Evolutionary conservation across 306 rosid species (phyloP), one percentile per base, ranked within the genome.

Genomic region (Cicer chorassanicum): DNA sequence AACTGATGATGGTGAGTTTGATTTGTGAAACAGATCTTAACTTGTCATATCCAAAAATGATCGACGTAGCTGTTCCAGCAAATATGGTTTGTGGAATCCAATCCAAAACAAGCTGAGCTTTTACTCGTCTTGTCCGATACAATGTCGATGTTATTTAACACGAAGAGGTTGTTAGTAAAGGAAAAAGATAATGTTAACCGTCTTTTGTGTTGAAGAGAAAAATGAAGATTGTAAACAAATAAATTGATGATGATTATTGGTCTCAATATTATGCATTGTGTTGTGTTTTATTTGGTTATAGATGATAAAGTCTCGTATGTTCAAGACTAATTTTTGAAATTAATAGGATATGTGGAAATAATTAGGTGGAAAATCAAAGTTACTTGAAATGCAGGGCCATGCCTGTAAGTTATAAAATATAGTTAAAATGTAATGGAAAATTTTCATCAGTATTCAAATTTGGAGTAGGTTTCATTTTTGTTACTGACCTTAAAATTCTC

Each of bases 11-110:
- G 45, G 44, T 10, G 5, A 55, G 0, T 46, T 49, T 74, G 39
- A 16, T 67, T 70, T 74, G 24, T 69, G 69, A 71, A 40, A 68
- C 96, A 92, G 99, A 90, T 89, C 94, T 95, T 73, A 95, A 90
- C 36, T 86, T 95, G 19, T 6, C 98, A 9, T 92, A 92, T 82
- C 99, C 99, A 15, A 95, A 92, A 80, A 86, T 90, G 98, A 95
- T 95, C 12, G 97, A 95, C 78, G 19, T 85, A 14, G 99, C 98
- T 69, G 97, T 92, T 13, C 99, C 99, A 5, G 91, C 92, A 4
- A 95, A 95, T 73, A 54, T 92, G 91, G 90, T 84, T 64, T 95
- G 98, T 43, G 98, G 99, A 54, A 68, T 95, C 86, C 99, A 95
- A 81, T 78, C 88, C 68, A 74, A 66, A 69, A 10, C 62, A 73